Percentiles rank a stretch among this genome's conserved stretches.
phyloP scores from a whole-genome alignment of 345 rosid species.

The Fremontodendron californicum region DNA sequence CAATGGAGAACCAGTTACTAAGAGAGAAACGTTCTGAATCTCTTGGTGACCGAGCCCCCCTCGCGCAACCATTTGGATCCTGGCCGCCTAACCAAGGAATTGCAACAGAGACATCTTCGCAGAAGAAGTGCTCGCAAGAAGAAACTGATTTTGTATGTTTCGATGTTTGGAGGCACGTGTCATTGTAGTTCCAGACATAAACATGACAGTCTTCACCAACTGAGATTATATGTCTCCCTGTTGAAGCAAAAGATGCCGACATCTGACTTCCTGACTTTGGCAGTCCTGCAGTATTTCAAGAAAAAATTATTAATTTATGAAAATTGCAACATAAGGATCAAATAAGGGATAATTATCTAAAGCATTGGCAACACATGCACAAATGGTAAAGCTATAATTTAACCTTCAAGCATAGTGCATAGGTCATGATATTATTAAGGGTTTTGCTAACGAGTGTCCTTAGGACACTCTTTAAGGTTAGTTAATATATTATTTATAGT shows the following conservation, averaged over 20 bases:
- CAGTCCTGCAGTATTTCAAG: constrained; percentile 41
- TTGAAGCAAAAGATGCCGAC: constrained; percentile 71
- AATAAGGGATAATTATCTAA: not conserved
- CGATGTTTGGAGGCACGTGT: constrained; percentile 23
- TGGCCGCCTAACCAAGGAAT: constrained; percentile 50
- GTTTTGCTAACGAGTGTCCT: too few species aligned
- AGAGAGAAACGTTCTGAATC: constrained; percentile 45
- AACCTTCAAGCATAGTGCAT: constrained; percentile 2
- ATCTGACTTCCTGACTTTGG: constrained; percentile 61
- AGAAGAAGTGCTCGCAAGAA: constrained; percentile 69
- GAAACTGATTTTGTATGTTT: constrained; percentile 42
- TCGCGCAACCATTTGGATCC: constrained; percentile 6
- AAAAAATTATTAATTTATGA: constrained; percentile 5
- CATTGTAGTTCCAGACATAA: constrained; percentile 66
- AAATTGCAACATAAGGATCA: too few species aligned
- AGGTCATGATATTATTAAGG: too few species aligned
- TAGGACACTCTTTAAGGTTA: too few species aligned
- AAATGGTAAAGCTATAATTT: not conserved
- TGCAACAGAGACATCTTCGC: constrained; percentile 60
- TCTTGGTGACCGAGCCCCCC: constrained; percentile 9
- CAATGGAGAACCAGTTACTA: constrained; percentile 51
- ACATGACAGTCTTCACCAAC: constrained; percentile 70
- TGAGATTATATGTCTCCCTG: constrained; percentile 72
- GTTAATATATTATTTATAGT: too few species aligned
- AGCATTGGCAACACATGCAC: constrained; percentile 14